Evolutionary conservation across 2,329 filamentous ascomycete genomes (phyloP).

Genomic region (Dactylellina parvicollis): DNA sequence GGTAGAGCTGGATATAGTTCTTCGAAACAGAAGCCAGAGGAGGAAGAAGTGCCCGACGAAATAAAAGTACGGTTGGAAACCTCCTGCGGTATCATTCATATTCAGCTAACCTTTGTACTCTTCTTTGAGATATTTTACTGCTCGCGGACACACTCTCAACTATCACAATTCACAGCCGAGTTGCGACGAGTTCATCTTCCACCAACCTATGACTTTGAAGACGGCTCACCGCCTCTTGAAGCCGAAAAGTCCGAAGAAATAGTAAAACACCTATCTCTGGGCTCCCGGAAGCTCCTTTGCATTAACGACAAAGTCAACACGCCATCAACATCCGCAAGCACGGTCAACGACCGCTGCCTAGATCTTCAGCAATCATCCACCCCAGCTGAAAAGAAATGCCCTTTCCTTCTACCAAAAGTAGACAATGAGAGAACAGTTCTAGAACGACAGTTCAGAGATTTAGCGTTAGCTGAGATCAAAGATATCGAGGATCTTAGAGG

Average conservation of each 20-base stretch:
- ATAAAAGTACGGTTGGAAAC: constrained; percentile 68
- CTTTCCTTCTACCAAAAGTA: constrained; percentile 80
- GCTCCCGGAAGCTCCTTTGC: constrained; percentile 86
- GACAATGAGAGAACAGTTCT: constrained; percentile 68
- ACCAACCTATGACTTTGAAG: constrained; percentile 70
- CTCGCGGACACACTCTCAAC: constrained; percentile 89
- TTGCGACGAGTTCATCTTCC: constrained; percentile 81
- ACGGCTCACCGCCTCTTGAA: constrained; percentile 53
- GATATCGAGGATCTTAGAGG: constrained; percentile 91
- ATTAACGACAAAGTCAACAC: constrained; percentile 84
- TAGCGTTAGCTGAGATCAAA: constrained; percentile 81
- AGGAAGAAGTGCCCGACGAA: constrained; percentile 70
- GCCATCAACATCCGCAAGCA: constrained; percentile 74
- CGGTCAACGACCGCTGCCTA: constrained; percentile 91
- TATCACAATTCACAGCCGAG: constrained; percentile 87
- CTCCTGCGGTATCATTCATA: constrained; percentile 27
- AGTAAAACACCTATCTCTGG: constrained; percentile 83
- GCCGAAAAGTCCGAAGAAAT: constrained; percentile 65
- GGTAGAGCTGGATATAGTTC: constrained; percentile 37
- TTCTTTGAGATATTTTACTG: constrained; percentile 79
- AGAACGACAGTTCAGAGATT: constrained; percentile 84
- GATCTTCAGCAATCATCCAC: constrained; percentile 81
- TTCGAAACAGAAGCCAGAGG: constrained; percentile 61
- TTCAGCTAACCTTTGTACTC: not conserved
- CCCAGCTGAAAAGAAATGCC: constrained; percentile 74